Base-by-base conservation (phyloP, 2,329 filamentous ascomycete genomes). In the Colletotrichum zoysiae region DNA sequence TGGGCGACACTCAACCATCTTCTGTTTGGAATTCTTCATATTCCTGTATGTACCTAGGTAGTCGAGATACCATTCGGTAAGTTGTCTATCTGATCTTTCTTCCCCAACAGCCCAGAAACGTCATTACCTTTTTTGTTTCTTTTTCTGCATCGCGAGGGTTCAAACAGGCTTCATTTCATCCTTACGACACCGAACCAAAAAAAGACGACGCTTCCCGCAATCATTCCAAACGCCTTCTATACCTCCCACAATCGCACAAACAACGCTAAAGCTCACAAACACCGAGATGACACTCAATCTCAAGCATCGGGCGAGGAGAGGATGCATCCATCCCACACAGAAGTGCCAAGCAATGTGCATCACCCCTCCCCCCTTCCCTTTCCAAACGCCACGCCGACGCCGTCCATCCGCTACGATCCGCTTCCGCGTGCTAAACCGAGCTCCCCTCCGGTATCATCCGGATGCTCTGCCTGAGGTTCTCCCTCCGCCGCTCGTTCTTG, bases 381-480 rank as follows among this genome's bases (percentile, higher is more conserved):
- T 61, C 20, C 23, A 23, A 33, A 51, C 62, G 67, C 61, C 38
- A 59, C 50, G 26, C 48, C 57, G 64, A 55, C 46, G 56, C 26
- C 68, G 64, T 67, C 33, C 42, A 30, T 33, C 40, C 55, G 44
- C 26, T 51, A 30, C 40, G n/a, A n/a, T n/a, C n/a, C n/a, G n/a
- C 23, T 48, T 44, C 51, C 18, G 26, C 6, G 50, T 51, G 44
- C 50, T 69, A 64, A 14, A 65, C 14, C 35, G 70, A 46, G 71
- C 71, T 73, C 74, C 75, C 67, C 64, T 73, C 66, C 69, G 67
- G 77, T 42, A 83, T 74, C 66, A 81, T 77, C 63, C 77, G 78
- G 63, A 84, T 84, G 30, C 79, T 79, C 51, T 78, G 79, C 74
- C 80, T 80, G 58, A 85, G 73, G 33, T 79, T 78, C 44, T 79